phyloP scores from a whole-genome alignment of 2,329 filamentous ascomycete genomes.

The Teratosphaeria gauchensis region DNA sequence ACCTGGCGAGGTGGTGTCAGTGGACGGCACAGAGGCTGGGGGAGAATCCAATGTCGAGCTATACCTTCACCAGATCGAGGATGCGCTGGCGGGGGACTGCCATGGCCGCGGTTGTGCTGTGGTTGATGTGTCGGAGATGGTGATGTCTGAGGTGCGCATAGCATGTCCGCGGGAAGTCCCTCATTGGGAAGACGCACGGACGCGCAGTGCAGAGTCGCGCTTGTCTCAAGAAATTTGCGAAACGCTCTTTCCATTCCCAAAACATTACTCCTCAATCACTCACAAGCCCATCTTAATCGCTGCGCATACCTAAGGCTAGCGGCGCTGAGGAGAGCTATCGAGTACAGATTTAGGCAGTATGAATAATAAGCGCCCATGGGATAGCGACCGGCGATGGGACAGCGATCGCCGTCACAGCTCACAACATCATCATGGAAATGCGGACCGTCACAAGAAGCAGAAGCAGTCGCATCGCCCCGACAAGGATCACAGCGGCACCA shows the following conservation, averaged over 20 bases:
- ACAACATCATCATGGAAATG: background rate
- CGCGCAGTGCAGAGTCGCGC: background rate
- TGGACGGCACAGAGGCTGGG: background rate
- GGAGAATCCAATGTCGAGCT: background rate
- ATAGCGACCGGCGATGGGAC: slow-evolving; percentile 1
- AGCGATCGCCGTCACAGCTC: slow-evolving; percentile 1
- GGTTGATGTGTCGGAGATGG: background rate
- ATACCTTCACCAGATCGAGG: slow-evolving; percentile 69
- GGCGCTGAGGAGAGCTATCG: slow-evolving; percentile 24
- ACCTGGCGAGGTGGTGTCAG: slow-evolving; percentile 42
- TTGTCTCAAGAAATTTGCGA: background rate
- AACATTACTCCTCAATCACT: background rate
- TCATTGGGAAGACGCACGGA: background rate
- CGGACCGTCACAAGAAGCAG: slow-evolving; percentile 11
- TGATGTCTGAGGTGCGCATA: background rate
- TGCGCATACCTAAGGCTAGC: slow-evolving; percentile 3
- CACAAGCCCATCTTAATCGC: background rate
- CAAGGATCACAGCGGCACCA: slow-evolving; percentile 3
- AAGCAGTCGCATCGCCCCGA: slow-evolving; percentile 1
- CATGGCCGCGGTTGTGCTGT: slow-evolving; percentile 29
- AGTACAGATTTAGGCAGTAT: background rate
- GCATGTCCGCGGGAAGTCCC: background rate
- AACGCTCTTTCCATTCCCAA: background rate
- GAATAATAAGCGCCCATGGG: slow-evolving; percentile 13
- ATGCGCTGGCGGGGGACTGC: slow-evolving; percentile 44